Evolutionary conservation across 164 flowering plant genomes (phyloP), one percentile per base, ranked within the genome.

Genomic region (Vitis amurensis): DNA sequence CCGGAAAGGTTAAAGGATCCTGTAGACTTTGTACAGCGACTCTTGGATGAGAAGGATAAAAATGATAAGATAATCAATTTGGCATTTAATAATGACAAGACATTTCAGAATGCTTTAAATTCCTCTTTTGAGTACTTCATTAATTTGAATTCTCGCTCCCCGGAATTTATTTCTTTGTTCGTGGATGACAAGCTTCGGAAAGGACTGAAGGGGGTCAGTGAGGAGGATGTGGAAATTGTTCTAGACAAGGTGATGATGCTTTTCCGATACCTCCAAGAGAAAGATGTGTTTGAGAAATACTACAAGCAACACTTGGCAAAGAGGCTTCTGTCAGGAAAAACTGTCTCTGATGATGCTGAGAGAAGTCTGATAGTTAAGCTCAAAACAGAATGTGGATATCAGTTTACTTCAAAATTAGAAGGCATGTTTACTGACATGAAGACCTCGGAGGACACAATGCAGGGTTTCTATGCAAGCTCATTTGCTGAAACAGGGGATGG

Each of bases 61-160:
- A 82, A 92, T 67, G 97, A 92, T 69, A 87, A 81, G 70, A 86
- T 94, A 64, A 94, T 92, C 50, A 82, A 51, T 72, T 69, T 52
- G 67, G 88, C 97, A 50, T 94, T 94, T 60, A 84, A 61, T 79
- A 89, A 91, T 64, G 97, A 91, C 79, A 89, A 89, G 84, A 85
- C 93, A 11, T 94, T 94, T 83, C 97, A 91, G 71, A 92, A 92
- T 82, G 97, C 97, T 69, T 73, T 94, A 69, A 94, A 89, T 77
- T 91, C 97, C 50, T 87, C 98, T 1, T 94, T 92, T 76, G 98
- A 92, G 68, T 91, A 82, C 73, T 91, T 92, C 81, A 89, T 94
- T 61, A 94, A 94, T 74, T 68, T 92, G 79, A 94, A 94, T 71
- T 67, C 88, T 4, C 66, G 66, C n/a, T 47, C 66, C 48, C 51